phyloP scores from a whole-genome alignment of 805 yeast species.

The Lipomyces chichibuensis region DNA sequence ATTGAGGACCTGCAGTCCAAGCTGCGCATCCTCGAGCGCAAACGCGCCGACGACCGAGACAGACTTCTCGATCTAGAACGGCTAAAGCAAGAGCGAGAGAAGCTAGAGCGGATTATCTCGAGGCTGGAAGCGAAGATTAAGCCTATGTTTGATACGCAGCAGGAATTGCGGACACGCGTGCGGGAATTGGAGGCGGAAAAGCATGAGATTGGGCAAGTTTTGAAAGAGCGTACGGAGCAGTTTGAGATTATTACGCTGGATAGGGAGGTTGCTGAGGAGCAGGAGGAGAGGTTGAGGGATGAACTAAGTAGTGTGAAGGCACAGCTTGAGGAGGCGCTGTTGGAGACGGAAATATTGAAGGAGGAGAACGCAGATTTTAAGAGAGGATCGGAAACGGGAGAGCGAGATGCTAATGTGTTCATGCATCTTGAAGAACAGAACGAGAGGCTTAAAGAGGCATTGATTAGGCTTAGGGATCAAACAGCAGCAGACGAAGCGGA shows the following conservation, averaged over 20 bases:
- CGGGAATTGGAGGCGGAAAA: conserved; percentile 32
- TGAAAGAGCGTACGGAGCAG: conserved; percentile 38
- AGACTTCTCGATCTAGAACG: conserved; percentile 23
- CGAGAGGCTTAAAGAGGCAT: conserved; percentile 50
- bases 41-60: conserved; percentile 40
- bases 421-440: conserved; percentile 42
- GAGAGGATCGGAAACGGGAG: neutral
- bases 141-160: conserved; percentile 42
- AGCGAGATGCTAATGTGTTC: conserved; percentile 2
- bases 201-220: conserved; percentile 32
- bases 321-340: conserved; percentile 36
- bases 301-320: conserved; percentile 37
- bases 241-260: conserved; percentile 45
- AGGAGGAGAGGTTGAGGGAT: conserved; percentile 36
- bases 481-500: conserved; percentile 35
- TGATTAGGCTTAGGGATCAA: conserved; percentile 46
- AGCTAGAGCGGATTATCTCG: conserved; percentile 38
- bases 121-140: conserved; percentile 41
- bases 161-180: conserved; percentile 34
- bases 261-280: conserved; percentile 46
- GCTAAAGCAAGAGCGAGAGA: conserved; percentile 36
- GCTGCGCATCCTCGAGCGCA: conserved; percentile 29
- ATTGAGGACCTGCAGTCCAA: conserved; percentile 19
- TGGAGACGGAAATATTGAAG: conserved; percentile 39
- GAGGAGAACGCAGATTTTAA: conserved; percentile 37